phyloP scores from a whole-genome alignment of 78 protist species.

The Bigelowiella natans region DNA sequence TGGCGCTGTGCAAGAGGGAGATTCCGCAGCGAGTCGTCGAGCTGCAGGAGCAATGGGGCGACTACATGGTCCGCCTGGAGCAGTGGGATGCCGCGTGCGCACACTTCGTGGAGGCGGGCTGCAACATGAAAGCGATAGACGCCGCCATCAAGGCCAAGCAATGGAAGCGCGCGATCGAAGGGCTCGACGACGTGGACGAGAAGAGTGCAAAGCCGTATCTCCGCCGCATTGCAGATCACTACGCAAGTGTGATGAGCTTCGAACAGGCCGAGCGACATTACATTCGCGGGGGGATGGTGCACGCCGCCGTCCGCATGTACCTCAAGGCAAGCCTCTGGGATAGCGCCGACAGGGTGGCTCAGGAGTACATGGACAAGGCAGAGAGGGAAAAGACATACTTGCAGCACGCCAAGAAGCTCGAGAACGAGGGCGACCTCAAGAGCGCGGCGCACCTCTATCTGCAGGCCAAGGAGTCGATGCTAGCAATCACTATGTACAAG shows the following conservation, averaged over 20 bases:
- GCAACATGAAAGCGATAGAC: conserved; percentile 52
- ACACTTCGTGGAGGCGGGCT: conserved; percentile 67
- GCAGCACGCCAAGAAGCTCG: conserved; percentile 59
- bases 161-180: conserved; percentile 52
- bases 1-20: conserved; percentile 45
- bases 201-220: conserved; percentile 10
- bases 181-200: neutral
- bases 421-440: conserved; percentile 16
- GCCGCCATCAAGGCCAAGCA: conserved; percentile 59
- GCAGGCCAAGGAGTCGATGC: neutral
- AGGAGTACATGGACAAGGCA: neutral
- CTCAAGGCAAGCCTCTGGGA: conserved; percentile 40
- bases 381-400: conserved; percentile 17
- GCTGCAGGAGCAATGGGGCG: conserved; percentile 64
- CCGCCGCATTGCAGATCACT: conserved; percentile 44
- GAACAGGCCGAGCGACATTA: conserved; percentile 40
- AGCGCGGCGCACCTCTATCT: conserved; percentile 62
- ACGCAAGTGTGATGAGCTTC: conserved; percentile 40
- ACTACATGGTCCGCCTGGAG: conserved; percentile 28
- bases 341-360: conserved; percentile 46
- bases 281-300: conserved; percentile 49
- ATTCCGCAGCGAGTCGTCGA: conserved; percentile 43
- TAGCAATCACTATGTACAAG: neutral
- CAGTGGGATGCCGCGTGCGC: conserved; percentile 38
- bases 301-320: conserved; percentile 71